Evolutionary conservation across 2,329 filamentous ascomycete genomes (phyloP).

Genomic region (Xylaria sp.): DNA sequence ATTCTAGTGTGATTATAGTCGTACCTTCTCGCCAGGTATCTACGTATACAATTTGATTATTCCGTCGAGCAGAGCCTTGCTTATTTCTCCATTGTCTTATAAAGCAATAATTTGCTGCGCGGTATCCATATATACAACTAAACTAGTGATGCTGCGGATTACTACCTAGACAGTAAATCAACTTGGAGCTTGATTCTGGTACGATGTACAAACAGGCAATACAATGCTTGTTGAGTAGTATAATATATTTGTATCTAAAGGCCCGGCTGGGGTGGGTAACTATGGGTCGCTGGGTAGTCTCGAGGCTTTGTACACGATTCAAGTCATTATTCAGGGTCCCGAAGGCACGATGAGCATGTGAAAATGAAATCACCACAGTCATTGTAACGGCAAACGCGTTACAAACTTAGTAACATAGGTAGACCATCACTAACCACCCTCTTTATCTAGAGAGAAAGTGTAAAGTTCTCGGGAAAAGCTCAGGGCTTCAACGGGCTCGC

Average conservation of each 20-base stretch:
- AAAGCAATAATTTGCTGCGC: neutral
- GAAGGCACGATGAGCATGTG: neutral
- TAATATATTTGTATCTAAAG: neutral
- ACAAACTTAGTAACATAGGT: neutral
- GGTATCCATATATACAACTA: neutral
- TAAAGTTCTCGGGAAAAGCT: slow-evolving; percentile 4
- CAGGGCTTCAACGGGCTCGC: neutral
- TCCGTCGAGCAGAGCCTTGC: neutral
- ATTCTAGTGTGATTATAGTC: slow-evolving; percentile 2
- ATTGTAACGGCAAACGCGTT: neutral
- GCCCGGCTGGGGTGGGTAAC: neutral
- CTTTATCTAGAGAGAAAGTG: neutral
- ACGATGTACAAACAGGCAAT: neutral
- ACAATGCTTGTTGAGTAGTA: neutral
- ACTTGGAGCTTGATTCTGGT: neutral
- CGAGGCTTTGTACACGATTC: slow-evolving; percentile 27
- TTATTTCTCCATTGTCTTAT: neutral
- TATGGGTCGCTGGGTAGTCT: slow-evolving; percentile 19
- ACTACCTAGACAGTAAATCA: neutral
- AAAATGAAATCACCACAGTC: neutral
- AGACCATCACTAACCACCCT: neutral
- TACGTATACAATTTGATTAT: neutral
- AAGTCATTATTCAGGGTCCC: slow-evolving; percentile 29
- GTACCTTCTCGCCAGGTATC: neutral
- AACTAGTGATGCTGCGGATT: neutral